These are phyloP conservation scores for Sonneratia alba DNA, from an alignment of 345 rosid genomes.

Conservation along the genomic window DNA sequence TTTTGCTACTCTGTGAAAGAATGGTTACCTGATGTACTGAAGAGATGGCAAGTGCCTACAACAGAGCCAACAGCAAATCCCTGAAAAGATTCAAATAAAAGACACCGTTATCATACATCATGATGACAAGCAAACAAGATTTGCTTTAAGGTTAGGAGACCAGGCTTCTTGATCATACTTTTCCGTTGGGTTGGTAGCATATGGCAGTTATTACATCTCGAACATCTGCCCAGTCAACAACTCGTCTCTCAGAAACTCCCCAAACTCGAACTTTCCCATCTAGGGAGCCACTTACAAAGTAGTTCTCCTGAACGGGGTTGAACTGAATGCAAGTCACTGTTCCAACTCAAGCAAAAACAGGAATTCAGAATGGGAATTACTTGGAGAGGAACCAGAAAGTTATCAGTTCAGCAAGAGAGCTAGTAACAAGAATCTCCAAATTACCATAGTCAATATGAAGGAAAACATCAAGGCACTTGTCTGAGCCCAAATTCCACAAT, in stretches of 20 bases:
- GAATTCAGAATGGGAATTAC: constrained; percentile 1
- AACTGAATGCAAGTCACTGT: constrained; percentile 90
- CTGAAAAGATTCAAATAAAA: constrained; percentile 30
- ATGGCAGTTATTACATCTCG: constrained; percentile 62
- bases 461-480: constrained; percentile 44
- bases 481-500: constrained; percentile 55
- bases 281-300: constrained; percentile 76
- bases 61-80: constrained; percentile 64
- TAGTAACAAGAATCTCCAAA: not conserved
- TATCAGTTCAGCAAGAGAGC: not conserved
- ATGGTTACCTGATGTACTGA: constrained; percentile 38
- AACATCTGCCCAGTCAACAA: constrained; percentile 71
- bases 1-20: not conserved
- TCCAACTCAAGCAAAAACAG: constrained; percentile 10
- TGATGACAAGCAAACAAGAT: not conserved
- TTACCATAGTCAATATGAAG: constrained; percentile 65
- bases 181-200: constrained; percentile 63
- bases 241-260: constrained; percentile 60
- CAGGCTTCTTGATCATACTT: constrained; percentile 23
- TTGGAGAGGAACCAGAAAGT: not conserved
- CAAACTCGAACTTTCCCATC: constrained; percentile 95
- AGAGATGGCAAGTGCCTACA: constrained; percentile 64
- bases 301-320: constrained; percentile 56
- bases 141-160: not conserved
- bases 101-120: constrained; percentile 3